These are phyloP conservation scores for Sphaerulina musiva DNA, from an alignment of 2,329 filamentous ascomycete genomes.

Conservation along the genomic window DNA sequence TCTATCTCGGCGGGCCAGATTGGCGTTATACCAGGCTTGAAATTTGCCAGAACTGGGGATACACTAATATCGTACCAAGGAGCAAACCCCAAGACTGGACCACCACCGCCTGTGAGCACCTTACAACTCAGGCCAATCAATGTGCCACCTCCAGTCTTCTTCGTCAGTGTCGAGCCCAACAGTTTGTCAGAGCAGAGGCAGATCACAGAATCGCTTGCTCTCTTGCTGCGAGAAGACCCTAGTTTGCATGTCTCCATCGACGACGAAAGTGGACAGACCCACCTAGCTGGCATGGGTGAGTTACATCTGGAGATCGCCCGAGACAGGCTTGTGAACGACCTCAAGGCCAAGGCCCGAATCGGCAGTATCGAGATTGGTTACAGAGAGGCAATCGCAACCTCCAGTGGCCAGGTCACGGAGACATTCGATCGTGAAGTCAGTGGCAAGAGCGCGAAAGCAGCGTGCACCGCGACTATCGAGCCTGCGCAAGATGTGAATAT, in stretches of 20 bases:
- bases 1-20: conserved; percentile 82
- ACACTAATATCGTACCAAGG: conserved; percentile 72
- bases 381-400: conserved; percentile 66
- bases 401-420: conserved; percentile 52
- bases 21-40: conserved; percentile 83
- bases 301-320: conserved; percentile 89
- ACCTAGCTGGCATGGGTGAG: conserved; percentile 92
- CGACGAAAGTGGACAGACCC: conserved; percentile 85
- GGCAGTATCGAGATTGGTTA: conserved; percentile 94
- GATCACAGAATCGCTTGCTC: conserved; percentile 66
- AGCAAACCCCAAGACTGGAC: conserved; percentile 53
- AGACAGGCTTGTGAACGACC: conserved; percentile 78
- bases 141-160: conserved; percentile 90
- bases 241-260: conserved; percentile 80
- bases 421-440: conserved; percentile 74
- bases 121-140: conserved; percentile 81
- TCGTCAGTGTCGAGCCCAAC: conserved; percentile 82
- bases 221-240: conserved; percentile 84
- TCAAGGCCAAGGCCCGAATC: conserved; percentile 79
- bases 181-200: conserved; percentile 72
- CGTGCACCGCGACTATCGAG: conserved; percentile 62
- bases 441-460: conserved; percentile 70
- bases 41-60: conserved; percentile 86
- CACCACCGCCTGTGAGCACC: conserved; percentile 61
- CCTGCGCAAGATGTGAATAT: conserved; percentile 7